Evolutionary conservation across 768 basidiomycete species (phyloP).

Genomic region (Termitomyces titanicus): DNA sequence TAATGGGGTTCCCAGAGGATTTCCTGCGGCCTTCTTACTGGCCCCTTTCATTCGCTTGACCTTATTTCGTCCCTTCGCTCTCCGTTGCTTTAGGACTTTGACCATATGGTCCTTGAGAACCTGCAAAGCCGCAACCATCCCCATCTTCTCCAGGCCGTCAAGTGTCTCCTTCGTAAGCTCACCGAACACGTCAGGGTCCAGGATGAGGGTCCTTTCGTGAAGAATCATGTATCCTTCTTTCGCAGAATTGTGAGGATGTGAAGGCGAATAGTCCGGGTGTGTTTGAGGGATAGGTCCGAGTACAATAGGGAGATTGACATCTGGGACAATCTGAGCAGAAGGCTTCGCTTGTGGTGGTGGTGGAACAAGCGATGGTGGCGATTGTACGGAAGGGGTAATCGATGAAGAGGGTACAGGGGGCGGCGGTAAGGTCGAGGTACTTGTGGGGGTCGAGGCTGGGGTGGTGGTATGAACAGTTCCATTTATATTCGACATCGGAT

Average conservation of each 20-base stretch:
- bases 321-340: slow-evolving; percentile 31
- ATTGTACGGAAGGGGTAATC: slow-evolving; percentile 10
- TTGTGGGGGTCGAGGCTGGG: slow-evolving; percentile 24
- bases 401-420: slow-evolving; percentile 21
- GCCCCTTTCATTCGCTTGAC: slow-evolving; percentile 24
- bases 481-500: slow-evolving; percentile 18
- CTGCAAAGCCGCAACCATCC: slow-evolving; percentile 76
- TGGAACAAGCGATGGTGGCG: slow-evolving; percentile 23
- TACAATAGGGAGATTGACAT: slow-evolving; percentile 73
- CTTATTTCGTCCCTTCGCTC: slow-evolving; percentile 38
- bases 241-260: slow-evolving; percentile 43
- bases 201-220: slow-evolving; percentile 78
- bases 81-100: slow-evolving; percentile 74
- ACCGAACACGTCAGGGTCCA: slow-evolving; percentile 83
- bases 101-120: slow-evolving; percentile 85
- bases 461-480: slow-evolving; percentile 13
- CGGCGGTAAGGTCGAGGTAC: slow-evolving; percentile 25
- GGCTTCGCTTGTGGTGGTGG: slow-evolving; percentile 12
- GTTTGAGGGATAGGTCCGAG: slow-evolving; percentile 69
- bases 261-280: slow-evolving; percentile 49
- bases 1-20: slow-evolving; percentile 31
- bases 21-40: slow-evolving; percentile 22
- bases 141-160: slow-evolving; percentile 72
- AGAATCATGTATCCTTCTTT: slow-evolving; percentile 69
- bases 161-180: slow-evolving; percentile 72